phyloP scores from a whole-genome alignment of 139 green algal species.

The Chlorella sorokiniana region DNA sequence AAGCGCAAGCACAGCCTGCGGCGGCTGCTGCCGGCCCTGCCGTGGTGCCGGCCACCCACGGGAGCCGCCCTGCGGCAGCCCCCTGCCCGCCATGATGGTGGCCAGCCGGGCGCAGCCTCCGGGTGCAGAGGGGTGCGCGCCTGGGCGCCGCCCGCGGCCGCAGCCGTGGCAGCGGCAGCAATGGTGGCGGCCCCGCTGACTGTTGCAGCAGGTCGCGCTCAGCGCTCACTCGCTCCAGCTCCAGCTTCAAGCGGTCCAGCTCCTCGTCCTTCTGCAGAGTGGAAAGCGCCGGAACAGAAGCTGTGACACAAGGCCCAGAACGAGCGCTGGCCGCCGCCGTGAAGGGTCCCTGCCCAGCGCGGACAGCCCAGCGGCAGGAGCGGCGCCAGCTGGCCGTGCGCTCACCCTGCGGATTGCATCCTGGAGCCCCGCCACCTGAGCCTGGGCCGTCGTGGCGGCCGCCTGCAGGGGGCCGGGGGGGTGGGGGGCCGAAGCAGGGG shows the following conservation, averaged over 20 bases:
- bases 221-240: background rate
- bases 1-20: background rate
- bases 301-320: background rate
- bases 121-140: too few relatives aligned
- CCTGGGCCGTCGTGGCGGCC: conserved; percentile 4
- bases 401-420: conserved; percentile 28
- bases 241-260: conserved; percentile 3
- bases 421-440: conserved; percentile 13
- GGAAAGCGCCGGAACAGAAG: background rate
- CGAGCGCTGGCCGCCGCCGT: background rate
- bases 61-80: background rate
- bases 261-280: conserved; percentile 11
- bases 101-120: too few relatives aligned
- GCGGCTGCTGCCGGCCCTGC: background rate
- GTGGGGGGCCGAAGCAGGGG: background rate
- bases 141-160: background rate
- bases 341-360: background rate
- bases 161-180: background rate
- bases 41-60: background rate
- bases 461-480: background rate
- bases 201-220: conserved; percentile 7
- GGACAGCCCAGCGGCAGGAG: background rate
- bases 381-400: background rate
- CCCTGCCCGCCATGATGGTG: too few relatives aligned
- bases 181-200: background rate